Conservation (phyloP, 2,329 filamentous ascomycete genomes). For the Coniochaeta prunicola region DNA sequence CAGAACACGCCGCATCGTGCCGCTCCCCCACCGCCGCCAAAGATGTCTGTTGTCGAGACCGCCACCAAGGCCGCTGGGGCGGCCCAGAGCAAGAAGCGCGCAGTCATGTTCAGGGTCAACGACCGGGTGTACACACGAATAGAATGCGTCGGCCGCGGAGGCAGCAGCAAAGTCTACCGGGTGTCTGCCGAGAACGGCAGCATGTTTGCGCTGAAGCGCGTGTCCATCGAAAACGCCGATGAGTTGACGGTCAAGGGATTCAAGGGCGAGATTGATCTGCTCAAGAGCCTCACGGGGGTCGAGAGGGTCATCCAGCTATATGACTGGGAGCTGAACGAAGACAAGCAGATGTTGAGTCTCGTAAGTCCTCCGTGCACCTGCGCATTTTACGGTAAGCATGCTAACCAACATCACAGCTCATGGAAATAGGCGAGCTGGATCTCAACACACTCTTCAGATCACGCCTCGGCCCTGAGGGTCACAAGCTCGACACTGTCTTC, state of each 20-base stretch:
- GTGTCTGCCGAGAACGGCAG: conserved; percentile 97
- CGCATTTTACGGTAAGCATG: not conserved
- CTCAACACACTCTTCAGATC: conserved; percentile 77
- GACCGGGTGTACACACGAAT: conserved; percentile 85
- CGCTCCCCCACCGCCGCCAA: conserved; percentile 73
- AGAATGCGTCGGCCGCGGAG: conserved; percentile 85
- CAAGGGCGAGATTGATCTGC: conserved; percentile 90
- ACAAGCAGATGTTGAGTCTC: conserved; percentile 81
- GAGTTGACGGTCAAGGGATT: conserved; percentile 77
- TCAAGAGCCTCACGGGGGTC: conserved; percentile 74
- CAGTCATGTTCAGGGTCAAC: conserved; percentile 81
- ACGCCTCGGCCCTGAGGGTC: conserved; percentile 62
- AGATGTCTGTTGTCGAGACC: conserved; percentile 93
- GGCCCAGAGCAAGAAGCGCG: conserved; percentile 64
- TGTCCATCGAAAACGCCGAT: conserved; percentile 85
- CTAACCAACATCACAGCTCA: conserved; percentile 49
- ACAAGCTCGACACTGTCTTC: conserved; percentile 79
- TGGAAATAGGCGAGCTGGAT: conserved; percentile 96
- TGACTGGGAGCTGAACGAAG: conserved; percentile 89
- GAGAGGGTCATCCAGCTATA: conserved; percentile 86
- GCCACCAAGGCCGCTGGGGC: conserved; percentile 80
- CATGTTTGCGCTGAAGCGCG: conserved; percentile 88
- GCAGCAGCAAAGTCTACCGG: conserved; percentile 89
- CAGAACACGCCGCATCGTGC: conserved; percentile 70
- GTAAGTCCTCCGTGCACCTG: conserved; percentile 38